A percentile compares a stretch with the other conserved stretches of the same genome.
Conservation (phyloP, 805 yeast genomes). For the Pichia pseudocactophila region DNA sequence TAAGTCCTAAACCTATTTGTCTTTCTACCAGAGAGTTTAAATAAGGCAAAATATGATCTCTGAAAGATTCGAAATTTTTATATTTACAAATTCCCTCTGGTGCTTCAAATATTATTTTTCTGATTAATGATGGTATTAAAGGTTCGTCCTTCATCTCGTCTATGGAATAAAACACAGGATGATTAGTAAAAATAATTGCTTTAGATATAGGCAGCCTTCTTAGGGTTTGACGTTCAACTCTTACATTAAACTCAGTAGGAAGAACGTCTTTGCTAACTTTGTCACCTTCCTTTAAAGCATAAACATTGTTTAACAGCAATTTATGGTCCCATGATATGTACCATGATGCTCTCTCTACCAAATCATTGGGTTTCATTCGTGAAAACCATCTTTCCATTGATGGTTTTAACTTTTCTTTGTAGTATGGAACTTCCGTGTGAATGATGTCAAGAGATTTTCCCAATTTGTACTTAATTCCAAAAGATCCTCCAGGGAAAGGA, state of each 20-base stretch:
- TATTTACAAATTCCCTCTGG: constrained; percentile 59
- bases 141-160: constrained; percentile 82
- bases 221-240: constrained; percentile 68
- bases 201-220: constrained; percentile 55
- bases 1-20: constrained; percentile 49
- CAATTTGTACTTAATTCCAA: constrained; percentile 50
- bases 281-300: constrained; percentile 38
- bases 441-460: constrained; percentile 57
- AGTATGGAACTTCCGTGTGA: constrained; percentile 63
- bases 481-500: constrained; percentile 73
- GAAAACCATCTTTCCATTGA: constrained; percentile 71
- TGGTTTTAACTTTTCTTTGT: constrained; percentile 50
- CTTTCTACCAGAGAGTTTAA: constrained; percentile 48
- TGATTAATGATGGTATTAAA: constrained; percentile 54
- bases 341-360: constrained; percentile 72
- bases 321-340: constrained; percentile 68
- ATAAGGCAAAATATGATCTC: constrained; percentile 52
- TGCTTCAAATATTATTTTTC: constrained; percentile 55
- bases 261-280: constrained; percentile 34
- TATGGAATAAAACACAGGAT: constrained; percentile 67
- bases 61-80: constrained; percentile 48
- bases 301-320: constrained; percentile 46
- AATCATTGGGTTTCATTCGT: constrained; percentile 48
- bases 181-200: constrained; percentile 68
- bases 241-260: constrained; percentile 50